Evolutionary conservation across 139 green algal species (phyloP).

Genomic region (Chlorella sp.): DNA sequence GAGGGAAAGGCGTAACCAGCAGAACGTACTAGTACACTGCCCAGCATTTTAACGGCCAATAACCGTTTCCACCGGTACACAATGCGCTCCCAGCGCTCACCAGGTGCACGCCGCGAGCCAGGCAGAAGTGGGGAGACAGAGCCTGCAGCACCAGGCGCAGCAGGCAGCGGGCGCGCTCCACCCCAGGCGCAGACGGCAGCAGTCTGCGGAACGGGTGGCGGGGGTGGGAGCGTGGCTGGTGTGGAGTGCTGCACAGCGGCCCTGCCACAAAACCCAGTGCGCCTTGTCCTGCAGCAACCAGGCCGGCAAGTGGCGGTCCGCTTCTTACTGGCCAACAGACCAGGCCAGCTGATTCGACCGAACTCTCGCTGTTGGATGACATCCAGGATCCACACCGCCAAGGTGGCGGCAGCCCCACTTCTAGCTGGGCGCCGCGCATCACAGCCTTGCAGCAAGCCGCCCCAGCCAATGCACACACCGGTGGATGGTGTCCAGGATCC

Average conservation of each 20-base stretch:
- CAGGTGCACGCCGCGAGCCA: slow-evolving; percentile 57
- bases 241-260: too few species aligned
- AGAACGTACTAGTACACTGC: background rate
- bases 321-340: too few species aligned
- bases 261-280: too few species aligned
- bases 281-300: background rate
- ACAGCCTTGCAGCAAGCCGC: too few species aligned
- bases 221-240: background rate
- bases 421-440: too few species aligned
- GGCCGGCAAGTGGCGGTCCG: background rate
- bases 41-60: background rate
- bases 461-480: slow-evolving; percentile 1
- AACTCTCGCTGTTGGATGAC: too few species aligned
- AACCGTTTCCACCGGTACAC: background rate
- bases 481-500: slow-evolving; percentile 67
- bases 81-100: background rate
- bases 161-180: slow-evolving; percentile 33
- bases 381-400: too few species aligned
- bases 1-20: background rate
- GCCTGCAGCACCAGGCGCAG: slow-evolving; percentile 52
- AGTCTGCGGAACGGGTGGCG: slow-evolving; percentile 10
- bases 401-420: too few species aligned
- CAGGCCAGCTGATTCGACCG: too few species aligned
- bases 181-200: slow-evolving; percentile 25
- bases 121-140: slow-evolving; percentile 72